phyloP scores from a whole-genome alignment of 768 basidiomycete genomes.

The Leucosporidium yakuticum region DNA sequence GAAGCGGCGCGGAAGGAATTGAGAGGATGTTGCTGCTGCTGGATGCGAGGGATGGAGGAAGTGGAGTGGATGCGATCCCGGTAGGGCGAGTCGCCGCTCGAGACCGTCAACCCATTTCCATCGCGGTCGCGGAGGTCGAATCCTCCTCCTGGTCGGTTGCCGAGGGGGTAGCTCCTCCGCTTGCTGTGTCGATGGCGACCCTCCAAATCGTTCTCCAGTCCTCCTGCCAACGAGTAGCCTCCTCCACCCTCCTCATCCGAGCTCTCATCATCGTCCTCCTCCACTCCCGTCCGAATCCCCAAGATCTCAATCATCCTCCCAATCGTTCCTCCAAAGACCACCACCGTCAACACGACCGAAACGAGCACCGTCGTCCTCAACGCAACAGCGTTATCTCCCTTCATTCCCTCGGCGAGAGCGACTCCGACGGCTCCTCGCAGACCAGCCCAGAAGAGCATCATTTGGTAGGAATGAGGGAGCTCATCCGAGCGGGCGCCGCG shows the following conservation, averaged over 20 bases:
- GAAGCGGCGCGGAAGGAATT: background rate
- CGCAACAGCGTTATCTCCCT: slow-evolving; percentile 79
- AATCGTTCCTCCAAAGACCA: slow-evolving; percentile 95
- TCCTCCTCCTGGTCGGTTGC: background rate
- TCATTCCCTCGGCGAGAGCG: slow-evolving; percentile 91
- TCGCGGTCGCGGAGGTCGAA: background rate
- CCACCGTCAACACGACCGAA: slow-evolving; percentile 88
- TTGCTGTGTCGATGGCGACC: background rate
- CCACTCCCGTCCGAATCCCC: slow-evolving; percentile 91
- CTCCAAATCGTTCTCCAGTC: slow-evolving; percentile 10
- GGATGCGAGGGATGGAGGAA: slow-evolving; percentile 4
- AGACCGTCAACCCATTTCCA: too few relatives aligned
- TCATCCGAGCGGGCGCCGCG: slow-evolving; percentile 83
- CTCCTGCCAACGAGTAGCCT: slow-evolving; percentile 22
- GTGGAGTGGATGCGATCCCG: slow-evolving; percentile 1
- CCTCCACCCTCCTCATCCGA: slow-evolving; percentile 46
- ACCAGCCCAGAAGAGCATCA: slow-evolving; percentile 99
- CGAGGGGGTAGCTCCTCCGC: slow-evolving; percentile 6
- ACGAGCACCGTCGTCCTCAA: slow-evolving; percentile 89
- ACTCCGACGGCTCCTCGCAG: slow-evolving; percentile 95
- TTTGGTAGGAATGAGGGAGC: slow-evolving; percentile 93
- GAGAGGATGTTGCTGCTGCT: background rate
- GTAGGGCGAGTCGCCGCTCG: slow-evolving; percentile 7
- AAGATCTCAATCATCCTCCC: slow-evolving; percentile 92
- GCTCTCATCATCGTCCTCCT: slow-evolving; percentile 70